A percentile compares a stretch with the other conserved stretches of the same genome.
Conservation (phyloP, 176 grass and related monocot species). For the Pharus latifolius region DNA sequence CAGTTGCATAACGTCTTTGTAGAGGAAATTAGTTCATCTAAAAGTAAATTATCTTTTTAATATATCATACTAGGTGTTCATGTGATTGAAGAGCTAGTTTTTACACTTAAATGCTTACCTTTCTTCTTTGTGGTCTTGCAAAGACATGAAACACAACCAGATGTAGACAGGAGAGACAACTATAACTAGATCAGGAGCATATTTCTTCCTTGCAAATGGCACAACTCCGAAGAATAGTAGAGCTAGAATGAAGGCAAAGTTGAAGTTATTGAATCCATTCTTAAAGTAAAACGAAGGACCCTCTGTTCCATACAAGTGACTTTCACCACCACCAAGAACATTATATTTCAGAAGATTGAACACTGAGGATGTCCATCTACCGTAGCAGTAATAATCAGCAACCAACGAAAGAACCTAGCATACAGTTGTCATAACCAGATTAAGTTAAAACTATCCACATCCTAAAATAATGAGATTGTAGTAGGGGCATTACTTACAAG, state of each 20-base stretch:
- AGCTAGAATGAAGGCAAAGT: slow-evolving; percentile 80
- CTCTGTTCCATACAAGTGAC: slow-evolving; percentile 92
- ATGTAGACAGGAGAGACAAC: slow-evolving; percentile 85
- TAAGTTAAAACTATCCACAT: background rate
- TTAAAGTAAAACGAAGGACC: slow-evolving; percentile 66
- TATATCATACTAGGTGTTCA: slow-evolving; percentile 9
- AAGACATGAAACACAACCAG: slow-evolving; percentile 94
- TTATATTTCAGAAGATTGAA: slow-evolving; percentile 98
- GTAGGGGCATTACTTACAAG: slow-evolving; percentile 53
- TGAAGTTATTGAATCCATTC: slow-evolving; percentile 98
- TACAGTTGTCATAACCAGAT: slow-evolving; percentile 14
- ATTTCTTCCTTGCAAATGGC: slow-evolving; percentile 69
- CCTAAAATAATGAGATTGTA: background rate
- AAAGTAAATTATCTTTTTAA: background rate
- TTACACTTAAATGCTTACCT: slow-evolving; percentile 37
- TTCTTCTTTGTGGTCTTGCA: slow-evolving; percentile 99
- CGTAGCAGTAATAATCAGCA: slow-evolving; percentile 73
- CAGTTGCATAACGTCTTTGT: background rate
- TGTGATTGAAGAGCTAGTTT: background rate
- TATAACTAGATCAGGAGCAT: slow-evolving; percentile 66
- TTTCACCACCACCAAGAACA: slow-evolving; percentile 80
- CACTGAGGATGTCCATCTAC: slow-evolving; percentile 71
- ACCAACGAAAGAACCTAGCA: slow-evolving; percentile 60
- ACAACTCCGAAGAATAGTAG: slow-evolving; percentile 58
- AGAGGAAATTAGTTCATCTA: background rate